A percentile compares a stretch with the other conserved stretches of the same genome.
Conservation (phyloP, 208 protist genomes). For the Leishmania turanica region DNA sequence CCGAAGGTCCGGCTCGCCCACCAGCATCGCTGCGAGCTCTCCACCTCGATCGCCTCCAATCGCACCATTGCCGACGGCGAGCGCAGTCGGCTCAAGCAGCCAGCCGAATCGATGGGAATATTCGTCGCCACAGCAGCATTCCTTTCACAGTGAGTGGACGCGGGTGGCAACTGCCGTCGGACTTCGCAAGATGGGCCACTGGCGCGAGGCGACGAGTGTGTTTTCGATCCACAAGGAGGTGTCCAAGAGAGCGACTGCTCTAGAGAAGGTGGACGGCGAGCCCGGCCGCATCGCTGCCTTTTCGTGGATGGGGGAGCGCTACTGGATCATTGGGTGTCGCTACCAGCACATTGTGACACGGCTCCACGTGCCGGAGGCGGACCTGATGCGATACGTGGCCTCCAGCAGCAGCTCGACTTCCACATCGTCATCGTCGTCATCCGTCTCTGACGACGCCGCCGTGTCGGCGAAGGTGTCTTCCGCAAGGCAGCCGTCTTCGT, state of each 20-base stretch:
- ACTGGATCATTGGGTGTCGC: constrained; percentile 73
- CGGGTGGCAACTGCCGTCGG: constrained; percentile 47
- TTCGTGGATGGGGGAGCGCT: constrained; percentile 39
- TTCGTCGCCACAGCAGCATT: background rate
- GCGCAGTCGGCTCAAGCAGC: background rate
- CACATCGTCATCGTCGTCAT: constrained; percentile 4
- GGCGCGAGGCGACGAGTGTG: constrained; percentile 44
- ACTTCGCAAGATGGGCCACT: constrained; percentile 76
- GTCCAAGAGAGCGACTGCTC: constrained; percentile 34
- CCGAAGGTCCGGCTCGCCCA: background rate
- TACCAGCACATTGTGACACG: constrained; percentile 66
- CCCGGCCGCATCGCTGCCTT: constrained; percentile 67
- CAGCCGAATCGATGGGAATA: background rate
- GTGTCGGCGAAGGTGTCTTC: background rate
- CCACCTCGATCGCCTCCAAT: background rate
- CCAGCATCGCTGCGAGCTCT: background rate
- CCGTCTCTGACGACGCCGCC: background rate
- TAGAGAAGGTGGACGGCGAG: constrained; percentile 80
- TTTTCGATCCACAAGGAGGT: constrained; percentile 39
- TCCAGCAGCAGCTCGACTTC: background rate
- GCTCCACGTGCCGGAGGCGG: constrained; percentile 65
- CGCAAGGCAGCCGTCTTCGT: background rate
- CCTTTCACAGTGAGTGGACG: constrained; percentile 19
- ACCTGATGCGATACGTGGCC: constrained; percentile 47
- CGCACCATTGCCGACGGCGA: background rate